Percentiles rank a stretch among this genome's conserved stretches.
Conservation (phyloP, 163 green algal genomes). For the Chlorella variabilis region DNA sequence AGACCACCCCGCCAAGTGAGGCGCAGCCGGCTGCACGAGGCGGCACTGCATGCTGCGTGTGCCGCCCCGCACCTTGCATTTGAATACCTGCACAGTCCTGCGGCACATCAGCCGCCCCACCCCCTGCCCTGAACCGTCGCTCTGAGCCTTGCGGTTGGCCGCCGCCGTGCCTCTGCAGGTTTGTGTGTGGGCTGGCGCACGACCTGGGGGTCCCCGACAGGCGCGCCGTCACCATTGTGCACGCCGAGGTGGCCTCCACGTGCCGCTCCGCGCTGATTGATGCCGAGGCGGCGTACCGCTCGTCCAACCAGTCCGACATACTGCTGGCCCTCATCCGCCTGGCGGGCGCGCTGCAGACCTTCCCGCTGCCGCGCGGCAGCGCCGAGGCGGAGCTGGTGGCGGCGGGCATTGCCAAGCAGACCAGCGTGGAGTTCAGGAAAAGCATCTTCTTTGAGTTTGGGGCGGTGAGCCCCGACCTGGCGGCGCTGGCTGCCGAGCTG, state of each 20-base stretch:
- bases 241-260: constrained; percentile 44
- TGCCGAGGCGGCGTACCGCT: constrained; percentile 40
- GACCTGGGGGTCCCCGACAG: constrained; percentile 50
- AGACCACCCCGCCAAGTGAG: constrained; percentile 15
- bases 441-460: constrained; percentile 51
- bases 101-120: no score
- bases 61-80: neutral
- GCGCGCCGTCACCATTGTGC: constrained; percentile 45
- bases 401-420: constrained; percentile 26
- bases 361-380: constrained; percentile 44
- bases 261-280: constrained; percentile 45
- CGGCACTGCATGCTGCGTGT: neutral
- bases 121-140: no score
- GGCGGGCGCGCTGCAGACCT: constrained; percentile 30
- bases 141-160: neutral
- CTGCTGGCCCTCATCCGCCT: constrained; percentile 41
- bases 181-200: constrained; percentile 51
- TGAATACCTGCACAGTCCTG: no score
- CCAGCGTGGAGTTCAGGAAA: constrained; percentile 39
- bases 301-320: constrained; percentile 35
- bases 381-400: constrained; percentile 58
- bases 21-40: neutral
- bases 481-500: constrained; percentile 57
- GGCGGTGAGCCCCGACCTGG: constrained; percentile 33
- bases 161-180: constrained; percentile 3